Conservation (phyloP, 768 basidiomycete species). For the Kwoniella sp. region DNA sequence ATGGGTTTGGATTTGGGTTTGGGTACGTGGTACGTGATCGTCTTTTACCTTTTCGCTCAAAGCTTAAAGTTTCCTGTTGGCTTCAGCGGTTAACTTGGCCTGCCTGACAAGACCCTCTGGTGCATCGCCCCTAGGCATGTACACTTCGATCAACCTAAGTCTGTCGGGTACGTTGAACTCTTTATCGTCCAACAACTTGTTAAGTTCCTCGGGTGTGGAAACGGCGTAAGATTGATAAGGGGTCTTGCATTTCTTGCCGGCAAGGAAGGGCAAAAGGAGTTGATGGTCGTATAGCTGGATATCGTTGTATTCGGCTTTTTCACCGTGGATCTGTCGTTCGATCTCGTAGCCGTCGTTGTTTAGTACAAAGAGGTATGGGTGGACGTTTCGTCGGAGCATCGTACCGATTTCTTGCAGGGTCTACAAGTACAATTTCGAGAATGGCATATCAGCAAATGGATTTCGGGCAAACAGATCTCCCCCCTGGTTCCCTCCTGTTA, state of each 20-base stretch:
- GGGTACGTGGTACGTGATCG: too few relatives aligned
- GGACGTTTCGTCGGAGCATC: conserved; percentile 72
- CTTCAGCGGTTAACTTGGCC: conserved; percentile 56
- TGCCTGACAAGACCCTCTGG: conserved; percentile 53
- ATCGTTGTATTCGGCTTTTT: conserved; percentile 70
- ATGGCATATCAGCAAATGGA: too few relatives aligned
- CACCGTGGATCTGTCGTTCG: conserved; percentile 68
- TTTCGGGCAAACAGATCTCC: too few relatives aligned
- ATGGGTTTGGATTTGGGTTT: too few relatives aligned
- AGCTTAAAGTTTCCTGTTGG: conserved; percentile 33
- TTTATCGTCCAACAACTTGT: conserved; percentile 66
- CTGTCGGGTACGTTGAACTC: conserved; percentile 67
- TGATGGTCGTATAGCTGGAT: conserved; percentile 69
- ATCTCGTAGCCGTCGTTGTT: conserved; percentile 71
- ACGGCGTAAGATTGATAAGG: conserved; percentile 66
- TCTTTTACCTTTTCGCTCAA: too few relatives aligned
- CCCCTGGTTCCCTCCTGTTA: too few relatives aligned
- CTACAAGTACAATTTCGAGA: conserved; percentile 2
- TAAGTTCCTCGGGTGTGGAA: conserved; percentile 67
- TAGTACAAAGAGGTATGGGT: conserved; percentile 74
- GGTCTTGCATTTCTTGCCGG: conserved; percentile 49
- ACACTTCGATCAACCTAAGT: conserved; percentile 56
- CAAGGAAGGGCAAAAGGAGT: conserved; percentile 54
- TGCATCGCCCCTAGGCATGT: conserved; percentile 55
- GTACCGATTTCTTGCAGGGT: conserved; percentile 73